Conservation (phyloP, 148 eudicot genomes). For the Nyssa sinensis region DNA sequence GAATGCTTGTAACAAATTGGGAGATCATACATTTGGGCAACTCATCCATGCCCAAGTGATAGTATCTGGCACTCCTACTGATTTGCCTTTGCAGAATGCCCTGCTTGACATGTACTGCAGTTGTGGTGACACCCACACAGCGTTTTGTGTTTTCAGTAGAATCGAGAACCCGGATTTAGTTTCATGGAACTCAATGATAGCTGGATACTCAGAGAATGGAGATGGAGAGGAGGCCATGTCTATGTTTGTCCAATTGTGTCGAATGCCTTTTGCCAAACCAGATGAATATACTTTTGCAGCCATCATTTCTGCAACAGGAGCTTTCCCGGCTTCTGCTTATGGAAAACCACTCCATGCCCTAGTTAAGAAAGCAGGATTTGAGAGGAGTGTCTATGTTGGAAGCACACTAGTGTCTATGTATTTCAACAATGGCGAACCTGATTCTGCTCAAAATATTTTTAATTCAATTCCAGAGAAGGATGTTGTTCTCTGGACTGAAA, state of each 20-base stretch:
- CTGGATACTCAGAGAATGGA: slow-evolving; percentile 63
- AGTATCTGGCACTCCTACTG: slow-evolving; percentile 43
- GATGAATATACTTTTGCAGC: slow-evolving; percentile 89
- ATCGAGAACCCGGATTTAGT: slow-evolving; percentile 64
- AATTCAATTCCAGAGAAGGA: slow-evolving; percentile 48
- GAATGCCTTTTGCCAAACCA: slow-evolving; percentile 36
- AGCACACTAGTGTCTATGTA: slow-evolving; percentile 77
- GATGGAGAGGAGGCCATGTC: slow-evolving; percentile 61
- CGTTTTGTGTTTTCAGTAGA: slow-evolving; percentile 45
- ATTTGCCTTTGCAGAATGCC: slow-evolving; percentile 74
- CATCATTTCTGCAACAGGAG: slow-evolving; percentile 47
- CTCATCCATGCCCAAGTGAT: slow-evolving; percentile 56
- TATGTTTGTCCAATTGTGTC: slow-evolving; percentile 44
- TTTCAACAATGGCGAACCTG: slow-evolving; percentile 46
- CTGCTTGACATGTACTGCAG: slow-evolving; percentile 81
- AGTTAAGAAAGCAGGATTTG: slow-evolving; percentile 48
- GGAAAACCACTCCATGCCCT: slow-evolving; percentile 76
- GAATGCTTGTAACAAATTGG: slow-evolving; percentile 58
- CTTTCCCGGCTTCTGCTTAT: slow-evolving; percentile 35
- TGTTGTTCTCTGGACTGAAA: slow-evolving; percentile 78
- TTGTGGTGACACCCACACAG: slow-evolving; percentile 52
- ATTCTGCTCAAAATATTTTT: slow-evolving; percentile 59
- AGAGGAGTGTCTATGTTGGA: slow-evolving; percentile 53
- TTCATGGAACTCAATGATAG: slow-evolving; percentile 84
- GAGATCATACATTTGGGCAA: slow-evolving; percentile 45